Percentiles rank a stretch among this genome's conserved stretches.
Evolutionary conservation across 805 yeast species (phyloP).

Genomic region (Candida xiaguanensis): DNA sequence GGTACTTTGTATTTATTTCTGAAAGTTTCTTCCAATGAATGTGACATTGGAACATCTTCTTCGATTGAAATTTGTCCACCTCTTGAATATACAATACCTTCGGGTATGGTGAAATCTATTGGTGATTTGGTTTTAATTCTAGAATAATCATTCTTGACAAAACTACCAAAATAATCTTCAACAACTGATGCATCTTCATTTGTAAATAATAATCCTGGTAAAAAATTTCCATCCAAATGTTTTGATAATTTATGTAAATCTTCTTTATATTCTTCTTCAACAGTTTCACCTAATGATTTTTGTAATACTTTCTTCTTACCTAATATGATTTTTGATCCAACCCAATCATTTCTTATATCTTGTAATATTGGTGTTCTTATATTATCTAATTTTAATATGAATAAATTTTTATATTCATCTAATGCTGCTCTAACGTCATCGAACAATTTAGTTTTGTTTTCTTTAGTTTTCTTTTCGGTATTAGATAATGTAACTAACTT

Average conservation of each 20-base stretch:
- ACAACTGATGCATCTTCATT: constrained; percentile 87
- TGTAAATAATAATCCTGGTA: constrained; percentile 85
- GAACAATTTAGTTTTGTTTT: constrained; percentile 84
- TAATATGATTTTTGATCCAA: constrained; percentile 80
- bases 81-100: constrained; percentile 87
- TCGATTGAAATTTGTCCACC: constrained; percentile 89
- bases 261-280: constrained; percentile 73
- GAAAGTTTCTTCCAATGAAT: constrained; percentile 88
- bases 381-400: constrained; percentile 85
- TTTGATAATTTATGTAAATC: constrained; percentile 68
- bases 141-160: constrained; percentile 76
- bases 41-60: constrained; percentile 96
- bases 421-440: constrained; percentile 84
- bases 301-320: constrained; percentile 93
- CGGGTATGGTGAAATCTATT: constrained; percentile 79
- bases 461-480: constrained; percentile 93
- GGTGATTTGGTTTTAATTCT: constrained; percentile 88
- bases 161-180: constrained; percentile 78
- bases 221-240: constrained; percentile 48
- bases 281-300: constrained; percentile 84
- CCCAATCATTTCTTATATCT: constrained; percentile 90
- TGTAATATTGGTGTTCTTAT: constrained; percentile 95
- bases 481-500: constrained; percentile 93
- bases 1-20: constrained; percentile 90
- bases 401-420: constrained; percentile 71